These are phyloP conservation scores for Coemansia furcata DNA, from an alignment of 192 early-diverging fungal genomes.

Conservation along the genomic window DNA sequence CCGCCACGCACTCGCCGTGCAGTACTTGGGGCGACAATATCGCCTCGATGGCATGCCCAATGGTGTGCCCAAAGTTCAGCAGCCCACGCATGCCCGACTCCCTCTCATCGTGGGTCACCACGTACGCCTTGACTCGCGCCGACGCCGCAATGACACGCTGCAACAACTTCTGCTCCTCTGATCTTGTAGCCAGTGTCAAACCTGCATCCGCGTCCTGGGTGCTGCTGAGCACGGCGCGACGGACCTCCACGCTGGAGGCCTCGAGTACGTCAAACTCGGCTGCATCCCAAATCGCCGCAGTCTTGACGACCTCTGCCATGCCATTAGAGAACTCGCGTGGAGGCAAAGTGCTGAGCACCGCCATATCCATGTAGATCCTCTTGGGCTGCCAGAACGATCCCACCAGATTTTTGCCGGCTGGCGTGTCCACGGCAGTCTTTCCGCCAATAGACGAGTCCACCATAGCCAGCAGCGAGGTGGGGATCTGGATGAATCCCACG, in stretches of 20 bases:
- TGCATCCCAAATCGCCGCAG: conserved; percentile 88
- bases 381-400: conserved; percentile 96
- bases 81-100: conserved; percentile 92
- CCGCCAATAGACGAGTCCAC: conserved; percentile 97
- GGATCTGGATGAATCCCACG: conserved; percentile 89
- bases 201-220: not conserved
- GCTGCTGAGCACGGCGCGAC: conserved; percentile 60
- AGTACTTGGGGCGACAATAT: conserved; percentile 83
- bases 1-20: conserved; percentile 95
- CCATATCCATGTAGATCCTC: conserved; percentile 89
- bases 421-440: conserved; percentile 96
- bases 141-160: conserved; percentile 85
- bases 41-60: conserved; percentile 96
- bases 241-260: conserved; percentile 76
- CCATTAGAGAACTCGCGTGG: conserved; percentile 92
- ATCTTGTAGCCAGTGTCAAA: conserved; percentile 56
- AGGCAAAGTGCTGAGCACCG: conserved; percentile 81
- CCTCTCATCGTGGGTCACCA: conserved; percentile 94
- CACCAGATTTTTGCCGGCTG: conserved; percentile 92
- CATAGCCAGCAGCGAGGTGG: conserved; percentile 95
- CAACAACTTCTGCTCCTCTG: conserved; percentile 63
- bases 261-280: conserved; percentile 90
- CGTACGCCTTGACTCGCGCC: conserved; percentile 87
- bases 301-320: conserved; percentile 98
- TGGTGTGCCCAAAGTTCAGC: conserved; percentile 96